phyloP scores from a whole-genome alignment of 768 basidiomycete species.

The Termitomyces sp. region DNA sequence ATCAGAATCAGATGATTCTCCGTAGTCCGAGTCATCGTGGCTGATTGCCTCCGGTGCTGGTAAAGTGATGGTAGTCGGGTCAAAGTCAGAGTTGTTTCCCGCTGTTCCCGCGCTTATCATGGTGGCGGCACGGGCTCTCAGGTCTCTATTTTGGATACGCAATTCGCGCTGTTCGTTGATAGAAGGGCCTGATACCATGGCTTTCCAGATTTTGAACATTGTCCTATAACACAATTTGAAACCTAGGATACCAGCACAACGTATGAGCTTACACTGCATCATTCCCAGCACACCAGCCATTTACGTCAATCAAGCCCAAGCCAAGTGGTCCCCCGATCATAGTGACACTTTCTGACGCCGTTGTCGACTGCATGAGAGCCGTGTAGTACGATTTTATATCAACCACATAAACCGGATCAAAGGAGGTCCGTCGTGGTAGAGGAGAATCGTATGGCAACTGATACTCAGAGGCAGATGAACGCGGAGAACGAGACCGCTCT shows the following conservation, averaged over 20 bases:
- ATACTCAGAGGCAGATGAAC: neutral
- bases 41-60: neutral
- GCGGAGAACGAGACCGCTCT: constrained; percentile 20
- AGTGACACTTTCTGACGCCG: constrained; percentile 18
- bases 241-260: neutral
- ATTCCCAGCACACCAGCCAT: constrained; percentile 46
- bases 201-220: constrained; percentile 40
- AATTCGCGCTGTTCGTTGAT: constrained; percentile 42
- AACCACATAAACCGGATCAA: constrained; percentile 34
- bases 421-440: constrained; percentile 3
- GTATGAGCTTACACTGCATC: constrained; percentile 41
- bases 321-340: constrained; percentile 25
- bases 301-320: constrained; percentile 28
- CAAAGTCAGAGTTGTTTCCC: constrained; percentile 25
- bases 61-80: constrained; percentile 26
- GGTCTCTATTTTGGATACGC: constrained; percentile 7
- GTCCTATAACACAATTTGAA: constrained; percentile 21
- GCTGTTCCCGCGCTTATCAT: neutral
- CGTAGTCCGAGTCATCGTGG: constrained; percentile 19
- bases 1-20: constrained; percentile 13
- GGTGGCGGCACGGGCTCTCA: neutral
- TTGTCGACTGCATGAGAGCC: constrained; percentile 33
- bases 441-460: neutral
- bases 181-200: constrained; percentile 40
- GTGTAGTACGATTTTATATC: constrained; percentile 36